Base-by-base conservation (phyloP, 2,329 filamentous ascomycete species). In the Didymella segeticola region DNA sequence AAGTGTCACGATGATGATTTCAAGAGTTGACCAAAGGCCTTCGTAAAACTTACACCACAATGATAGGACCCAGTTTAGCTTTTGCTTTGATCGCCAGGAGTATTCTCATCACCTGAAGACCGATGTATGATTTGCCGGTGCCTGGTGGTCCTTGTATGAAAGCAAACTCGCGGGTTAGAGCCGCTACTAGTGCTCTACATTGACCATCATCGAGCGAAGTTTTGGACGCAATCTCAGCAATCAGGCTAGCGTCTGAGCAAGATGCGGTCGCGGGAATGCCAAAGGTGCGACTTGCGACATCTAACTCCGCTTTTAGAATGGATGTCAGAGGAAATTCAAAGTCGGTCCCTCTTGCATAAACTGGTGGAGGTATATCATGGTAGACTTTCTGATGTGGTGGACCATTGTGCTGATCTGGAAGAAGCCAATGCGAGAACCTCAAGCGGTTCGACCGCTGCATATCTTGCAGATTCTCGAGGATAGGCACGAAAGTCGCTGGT, bases 141-240 rank as follows among this genome's bases (percentile, higher is more conserved):
- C 88, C 88, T 0, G 88, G 88, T 0, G 88, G 88, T 0, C 88
- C 88, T 73, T 90, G 87, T 10, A 89, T 87, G 4, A 89, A 75
- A 1, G 84, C 81, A 8, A 89, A 69, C 27, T 79, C 78, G 1
- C 79, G 77, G 0, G 75, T 78, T 0, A 90, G 70, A 2, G 83
- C 79, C 15, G 79, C 73, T 0, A 87, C 58, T 0, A 89, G 68
- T 1, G 85, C 84, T 4, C 60, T 53, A 4, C 80, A 79, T 61
- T 82, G 79, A 2, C 71, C 74, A 9, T 62, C 50, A 57, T 89
- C 86, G 0, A 90, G 78, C 2, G 48, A 51, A 0, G 64, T 67
- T 7, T 41, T 42, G 1, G 14, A 12, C 5, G 58, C 57, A 1
- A 70, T 38, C 4, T 62, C 38, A 0, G 53, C 15, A 4, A 72